A percentile compares a stretch with the other conserved stretches of the same genome.
Conservation (phyloP, 352 stramenopile genomes). For the Phytophthora lateralis region DNA sequence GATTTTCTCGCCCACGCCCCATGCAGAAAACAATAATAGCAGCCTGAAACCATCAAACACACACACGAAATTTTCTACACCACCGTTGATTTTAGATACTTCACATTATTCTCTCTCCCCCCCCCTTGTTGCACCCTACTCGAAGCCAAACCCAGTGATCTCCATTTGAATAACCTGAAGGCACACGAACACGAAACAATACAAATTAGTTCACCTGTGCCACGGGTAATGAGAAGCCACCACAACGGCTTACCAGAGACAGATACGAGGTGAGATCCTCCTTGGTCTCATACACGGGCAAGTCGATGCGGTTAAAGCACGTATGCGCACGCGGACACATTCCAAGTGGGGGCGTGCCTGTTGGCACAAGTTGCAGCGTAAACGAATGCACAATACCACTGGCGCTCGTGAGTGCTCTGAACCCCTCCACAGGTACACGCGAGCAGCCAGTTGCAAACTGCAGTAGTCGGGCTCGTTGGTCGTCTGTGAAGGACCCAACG, state of each 20-base stretch:
- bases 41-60: conserved; percentile 16
- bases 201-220: conserved; percentile 21
- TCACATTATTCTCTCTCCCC: conserved; percentile 14
- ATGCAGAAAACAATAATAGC: conserved; percentile 26
- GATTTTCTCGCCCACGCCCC: too few relatives aligned
- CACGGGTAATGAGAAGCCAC: background rate
- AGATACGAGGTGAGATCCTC: conserved; percentile 88
- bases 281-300: conserved; percentile 80
- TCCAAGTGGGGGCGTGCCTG: conserved; percentile 49
- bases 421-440: conserved; percentile 91
- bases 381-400: conserved; percentile 85
- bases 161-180: conserved; percentile 83
- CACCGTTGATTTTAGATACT: conserved; percentile 21
- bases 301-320: conserved; percentile 90
- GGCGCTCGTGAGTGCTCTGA: conserved; percentile 78
- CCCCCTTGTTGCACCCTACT: conserved; percentile 39
- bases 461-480: conserved; percentile 95
- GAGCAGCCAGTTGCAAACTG: conserved; percentile 98
- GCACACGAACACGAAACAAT: background rate
- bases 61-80: background rate
- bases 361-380: conserved; percentile 71
- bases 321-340: conserved; percentile 86
- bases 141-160: conserved; percentile 78
- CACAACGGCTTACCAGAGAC: conserved; percentile 58
- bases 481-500: conserved; percentile 83